Evolutionary conservation across 176 grass and related monocot species (phyloP).

Genomic region (Oryza meridionalis): DNA sequence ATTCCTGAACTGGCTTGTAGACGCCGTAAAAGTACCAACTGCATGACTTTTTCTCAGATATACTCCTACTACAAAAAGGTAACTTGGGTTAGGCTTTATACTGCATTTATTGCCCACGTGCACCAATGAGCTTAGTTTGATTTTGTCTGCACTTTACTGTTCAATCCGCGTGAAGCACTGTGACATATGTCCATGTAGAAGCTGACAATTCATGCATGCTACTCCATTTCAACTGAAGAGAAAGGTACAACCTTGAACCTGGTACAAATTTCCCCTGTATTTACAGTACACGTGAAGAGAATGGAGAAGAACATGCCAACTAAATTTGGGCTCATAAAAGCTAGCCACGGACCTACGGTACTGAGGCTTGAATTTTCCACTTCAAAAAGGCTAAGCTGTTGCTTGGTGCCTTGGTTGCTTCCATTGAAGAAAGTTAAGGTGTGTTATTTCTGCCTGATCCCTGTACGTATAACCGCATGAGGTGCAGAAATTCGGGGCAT

Average conservation of each 20-base stretch:
- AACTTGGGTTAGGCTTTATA: not conserved
- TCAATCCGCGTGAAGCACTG: not conserved
- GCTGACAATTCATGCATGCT: not conserved
- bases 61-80: no score
- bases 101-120: not conserved
- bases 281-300: not conserved
- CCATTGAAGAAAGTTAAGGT: no score
- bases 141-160: not conserved
- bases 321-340: no score
- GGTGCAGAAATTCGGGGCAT: not conserved
- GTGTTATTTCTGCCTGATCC: no score
- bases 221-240: not conserved
- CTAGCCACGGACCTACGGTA: no score
- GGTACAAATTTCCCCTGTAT: not conserved
- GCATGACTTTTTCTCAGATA: not conserved
- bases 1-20: not conserved
- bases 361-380: not conserved
- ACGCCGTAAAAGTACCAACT: no score
- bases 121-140: not conserved
- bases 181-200: not conserved
- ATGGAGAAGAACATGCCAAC: not conserved
- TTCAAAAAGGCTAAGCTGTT: not conserved
- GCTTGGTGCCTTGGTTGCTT: no score
- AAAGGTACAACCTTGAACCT: not conserved
- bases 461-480: not conserved